Base-by-base conservation (phyloP, 208 protist genomes). In the Strigomonas galati region DNA sequence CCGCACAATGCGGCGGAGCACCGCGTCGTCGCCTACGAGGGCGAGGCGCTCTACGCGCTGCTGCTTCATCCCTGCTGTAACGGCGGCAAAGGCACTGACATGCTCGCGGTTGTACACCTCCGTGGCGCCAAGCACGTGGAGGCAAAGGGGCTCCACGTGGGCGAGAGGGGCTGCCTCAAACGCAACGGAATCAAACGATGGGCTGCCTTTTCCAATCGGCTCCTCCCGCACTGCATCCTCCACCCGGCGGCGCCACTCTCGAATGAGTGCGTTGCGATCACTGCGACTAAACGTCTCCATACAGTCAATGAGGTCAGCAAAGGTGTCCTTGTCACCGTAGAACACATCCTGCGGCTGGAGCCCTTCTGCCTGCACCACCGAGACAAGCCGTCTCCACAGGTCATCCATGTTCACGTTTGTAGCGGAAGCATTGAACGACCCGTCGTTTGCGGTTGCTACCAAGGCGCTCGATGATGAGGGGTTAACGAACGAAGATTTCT, bases 41-140 rank as follows among this genome's bases (percentile, higher is more conserved):
- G 77, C 78, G 23, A 87, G 75, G 2, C 82, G 74, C 65, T 89
- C 82, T 17, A 51, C 43, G 21, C 58, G 40, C 37, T 48, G 10
- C 23, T 21, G 9, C 37, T 40, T 23, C 21, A 53, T 23, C 4
- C 48, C 40, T 5, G 58, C 58, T 2, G 58, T 51, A 1, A 32
- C 27, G 19, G 58, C 58, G 43, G 72, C 65, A 54, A 90, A 90
- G 32, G 66, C 74, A 12, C 65, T 62, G 54, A 80, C 61, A 30
- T 93, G 87, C 67, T 88, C 81, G n/a, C 62, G 64, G 64, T 93
- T 82, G 32, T 71, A 69, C 3, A 90, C 60, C 5, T 67, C 67
- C 31, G 67, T 81, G 27, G 90, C 53, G 21, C 59, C 58, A 19
- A 79, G 35, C 14, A 81, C 79, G 40, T 87, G 73, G 23, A 93